These are phyloP conservation scores for Taiwanofungus camphoratus DNA, from an alignment of 1,284 basidiomycete genomes.

Conservation along the genomic window DNA sequence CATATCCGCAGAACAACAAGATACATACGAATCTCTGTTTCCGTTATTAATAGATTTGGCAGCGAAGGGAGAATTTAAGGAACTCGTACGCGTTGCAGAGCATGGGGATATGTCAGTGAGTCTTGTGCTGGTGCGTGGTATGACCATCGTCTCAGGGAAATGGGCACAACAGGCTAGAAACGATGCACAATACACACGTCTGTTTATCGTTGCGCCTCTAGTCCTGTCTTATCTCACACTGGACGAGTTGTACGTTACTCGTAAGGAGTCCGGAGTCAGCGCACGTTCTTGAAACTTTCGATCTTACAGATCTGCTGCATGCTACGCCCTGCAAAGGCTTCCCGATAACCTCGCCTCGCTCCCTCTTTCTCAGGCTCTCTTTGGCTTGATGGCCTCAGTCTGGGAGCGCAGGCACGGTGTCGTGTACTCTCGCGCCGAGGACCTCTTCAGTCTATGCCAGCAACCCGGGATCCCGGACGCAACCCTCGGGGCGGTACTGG, in stretches of 20 bases:
- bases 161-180: conserved; percentile 29
- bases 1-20: conserved; percentile 19
- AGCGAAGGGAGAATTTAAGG: conserved; percentile 35
- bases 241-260: conserved; percentile 47
- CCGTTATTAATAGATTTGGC: conserved; percentile 40
- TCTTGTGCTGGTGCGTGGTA: background rate
- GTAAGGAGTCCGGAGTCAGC: background rate
- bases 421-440: conserved; percentile 45
- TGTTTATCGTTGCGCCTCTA: conserved; percentile 50
- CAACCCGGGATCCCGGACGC: conserved; percentile 38
- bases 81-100: conserved; percentile 45
- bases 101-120: conserved; percentile 46
- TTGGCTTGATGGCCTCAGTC: conserved; percentile 42
- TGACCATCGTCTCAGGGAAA: background rate
- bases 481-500: conserved; percentile 40
- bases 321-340: conserved; percentile 46
- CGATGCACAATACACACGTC: conserved; percentile 37
- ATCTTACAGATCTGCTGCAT: conserved; percentile 48
- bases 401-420: conserved; percentile 48
- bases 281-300: background rate
- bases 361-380: conserved; percentile 41
- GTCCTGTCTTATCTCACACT: conserved; percentile 56
- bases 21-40: conserved; percentile 28
- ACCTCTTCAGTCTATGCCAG: conserved; percentile 36
- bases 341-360: conserved; percentile 38